phyloP scores from a whole-genome alignment of 768 basidiomycete species.

The Dictyophora rubrovolvata region DNA sequence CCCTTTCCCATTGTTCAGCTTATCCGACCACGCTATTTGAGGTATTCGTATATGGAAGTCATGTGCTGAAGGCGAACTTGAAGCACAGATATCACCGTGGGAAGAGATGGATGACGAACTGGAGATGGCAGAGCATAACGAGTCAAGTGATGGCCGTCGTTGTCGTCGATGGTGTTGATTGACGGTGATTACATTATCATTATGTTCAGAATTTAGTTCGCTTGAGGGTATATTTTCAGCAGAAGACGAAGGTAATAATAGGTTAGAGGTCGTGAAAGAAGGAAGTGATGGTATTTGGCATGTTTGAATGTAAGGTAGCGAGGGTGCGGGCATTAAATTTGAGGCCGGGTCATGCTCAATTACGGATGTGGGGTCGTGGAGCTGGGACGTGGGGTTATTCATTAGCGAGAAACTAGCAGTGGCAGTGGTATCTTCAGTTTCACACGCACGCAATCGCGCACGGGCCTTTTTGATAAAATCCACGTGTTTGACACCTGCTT shows the following conservation, averaged over 20 bases:
- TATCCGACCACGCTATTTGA: background rate
- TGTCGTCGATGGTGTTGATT: background rate
- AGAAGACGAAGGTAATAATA: background rate
- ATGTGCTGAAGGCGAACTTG: background rate
- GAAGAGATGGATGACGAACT: background rate
- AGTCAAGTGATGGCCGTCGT: background rate
- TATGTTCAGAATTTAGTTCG: too few relatives aligned
- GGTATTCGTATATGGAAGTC: slow-evolving; percentile 4
- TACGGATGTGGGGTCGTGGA: background rate
- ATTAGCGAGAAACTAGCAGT: background rate
- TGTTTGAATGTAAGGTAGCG: background rate
- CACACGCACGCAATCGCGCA: background rate
- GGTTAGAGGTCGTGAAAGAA: background rate
- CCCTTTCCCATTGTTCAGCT: background rate
- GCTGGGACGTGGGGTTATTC: background rate
- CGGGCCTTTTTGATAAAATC: slow-evolving; percentile 3
- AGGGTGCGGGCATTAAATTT: background rate
- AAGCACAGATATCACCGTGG: background rate
- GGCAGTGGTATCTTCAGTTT: background rate
- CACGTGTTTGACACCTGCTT: slow-evolving; percentile 1
- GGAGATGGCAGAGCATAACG: background rate
- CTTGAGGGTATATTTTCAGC: background rate
- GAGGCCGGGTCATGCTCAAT: background rate
- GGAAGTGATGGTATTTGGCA: background rate
- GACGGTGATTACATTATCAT: background rate